A percentile compares a stretch with the other conserved stretches of the same genome.
Conservation (phyloP, 768 basidiomycete species). For the Infundibulicybe gibba region DNA sequence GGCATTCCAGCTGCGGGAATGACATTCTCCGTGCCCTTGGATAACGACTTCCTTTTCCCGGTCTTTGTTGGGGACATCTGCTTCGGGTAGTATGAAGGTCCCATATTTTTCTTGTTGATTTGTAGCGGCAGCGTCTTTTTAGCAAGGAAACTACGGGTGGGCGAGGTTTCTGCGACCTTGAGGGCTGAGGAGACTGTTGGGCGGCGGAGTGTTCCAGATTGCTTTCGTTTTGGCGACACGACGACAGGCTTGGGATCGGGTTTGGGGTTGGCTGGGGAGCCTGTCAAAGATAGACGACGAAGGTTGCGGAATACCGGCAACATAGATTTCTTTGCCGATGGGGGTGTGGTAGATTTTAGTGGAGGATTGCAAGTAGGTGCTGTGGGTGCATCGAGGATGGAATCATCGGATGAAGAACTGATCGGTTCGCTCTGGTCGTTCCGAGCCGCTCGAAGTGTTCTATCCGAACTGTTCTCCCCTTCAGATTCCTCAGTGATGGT, state of each 20-base stretch:
- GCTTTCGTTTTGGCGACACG: not conserved
- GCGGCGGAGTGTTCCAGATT: not conserved
- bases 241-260: not conserved
- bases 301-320: constrained; percentile 5
- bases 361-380: not conserved
- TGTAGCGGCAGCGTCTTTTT: constrained; percentile 7
- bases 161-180: constrained; percentile 1
- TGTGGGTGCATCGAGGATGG: not conserved
- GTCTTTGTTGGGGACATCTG: not conserved
- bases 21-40: not conserved
- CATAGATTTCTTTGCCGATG: constrained; percentile 3
- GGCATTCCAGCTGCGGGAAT: not conserved
- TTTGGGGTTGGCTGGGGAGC: not conserved
- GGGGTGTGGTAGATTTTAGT: not conserved
- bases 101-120: constrained; percentile 6
- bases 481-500: constrained; percentile 13
- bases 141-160: constrained; percentile 2
- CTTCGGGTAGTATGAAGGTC: not conserved
- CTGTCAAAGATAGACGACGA: constrained; percentile 3
- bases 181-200: not conserved
- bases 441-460: not conserved
- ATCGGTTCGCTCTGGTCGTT: not conserved
- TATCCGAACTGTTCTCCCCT: not conserved
- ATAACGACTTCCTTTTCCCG: not conserved
- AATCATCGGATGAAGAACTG: not conserved